Evolutionary conservation across 176 grass and related monocot genomes (phyloP).

Genomic region (Paspalum notatum): DNA sequence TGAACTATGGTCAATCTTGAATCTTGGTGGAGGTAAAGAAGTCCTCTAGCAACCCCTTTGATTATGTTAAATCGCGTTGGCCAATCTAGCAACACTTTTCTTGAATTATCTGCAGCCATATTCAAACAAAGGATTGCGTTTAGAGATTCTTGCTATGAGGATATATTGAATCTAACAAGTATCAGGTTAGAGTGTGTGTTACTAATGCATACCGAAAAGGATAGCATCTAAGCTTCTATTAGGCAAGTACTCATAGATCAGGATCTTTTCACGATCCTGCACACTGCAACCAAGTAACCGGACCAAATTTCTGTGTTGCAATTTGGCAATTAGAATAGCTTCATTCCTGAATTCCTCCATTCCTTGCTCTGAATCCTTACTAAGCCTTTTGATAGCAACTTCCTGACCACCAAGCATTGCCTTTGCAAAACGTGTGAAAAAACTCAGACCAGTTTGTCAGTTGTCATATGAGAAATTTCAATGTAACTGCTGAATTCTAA

Average conservation of each 20-base stretch:
- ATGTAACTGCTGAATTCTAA: neutral
- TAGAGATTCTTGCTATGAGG: neutral
- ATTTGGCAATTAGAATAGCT: slow-evolving; percentile 36
- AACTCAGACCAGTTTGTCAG: neutral
- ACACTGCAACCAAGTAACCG: slow-evolving; percentile 38
- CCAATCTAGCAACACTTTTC: slow-evolving; percentile 37
- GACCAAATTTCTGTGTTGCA: slow-evolving; percentile 43
- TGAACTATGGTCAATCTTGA: slow-evolving; percentile 61
- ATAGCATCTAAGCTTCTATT: slow-evolving; percentile 37
- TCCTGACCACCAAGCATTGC: slow-evolving; percentile 33
- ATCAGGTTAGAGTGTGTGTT: neutral
- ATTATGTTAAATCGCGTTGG: slow-evolving; percentile 50
- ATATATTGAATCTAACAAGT: neutral
- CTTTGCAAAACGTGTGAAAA: neutral
- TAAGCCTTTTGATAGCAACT: slow-evolving; percentile 56
- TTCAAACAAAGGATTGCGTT: neutral
- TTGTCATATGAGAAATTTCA: neutral
- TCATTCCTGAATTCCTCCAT: slow-evolving; percentile 38
- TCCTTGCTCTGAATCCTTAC: slow-evolving; percentile 48
- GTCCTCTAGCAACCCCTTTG: slow-evolving; percentile 52
- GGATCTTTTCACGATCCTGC: slow-evolving; percentile 42
- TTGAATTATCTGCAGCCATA: slow-evolving; percentile 28
- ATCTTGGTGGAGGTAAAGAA: slow-evolving; percentile 63
- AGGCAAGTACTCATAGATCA: slow-evolving; percentile 46
- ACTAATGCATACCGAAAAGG: slow-evolving; percentile 33